A percentile compares a stretch with the other conserved stretches of the same genome.
phyloP scores from a whole-genome alignment of 2,329 filamentous ascomycete genomes.

The Epichloe hybrida region DNA sequence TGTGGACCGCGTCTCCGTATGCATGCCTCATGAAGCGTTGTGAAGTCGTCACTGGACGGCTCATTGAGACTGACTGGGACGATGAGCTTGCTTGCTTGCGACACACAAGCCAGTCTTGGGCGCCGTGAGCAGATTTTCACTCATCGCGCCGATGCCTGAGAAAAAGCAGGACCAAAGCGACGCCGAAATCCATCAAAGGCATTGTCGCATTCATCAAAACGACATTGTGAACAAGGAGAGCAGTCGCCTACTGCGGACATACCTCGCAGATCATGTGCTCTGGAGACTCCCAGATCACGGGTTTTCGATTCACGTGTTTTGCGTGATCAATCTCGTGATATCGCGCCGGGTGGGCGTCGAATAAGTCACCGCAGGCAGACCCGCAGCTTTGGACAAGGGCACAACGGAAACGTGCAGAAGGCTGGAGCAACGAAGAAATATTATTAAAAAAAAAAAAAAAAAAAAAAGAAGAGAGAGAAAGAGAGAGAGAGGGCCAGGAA shows the following conservation, averaged over 20 bases:
- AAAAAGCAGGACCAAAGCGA: neutral
- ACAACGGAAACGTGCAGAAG: slow-evolving; percentile 1
- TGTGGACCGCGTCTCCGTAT: neutral
- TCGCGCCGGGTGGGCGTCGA: slow-evolving; percentile 20
- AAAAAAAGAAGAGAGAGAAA: slow-evolving; percentile 3
- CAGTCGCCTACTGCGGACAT: slow-evolving; percentile 20
- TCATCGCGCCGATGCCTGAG: neutral
- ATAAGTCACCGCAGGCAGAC: slow-evolving; percentile 16
- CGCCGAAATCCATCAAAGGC: slow-evolving; percentile 1
- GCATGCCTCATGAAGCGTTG: neutral
- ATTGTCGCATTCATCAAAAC: slow-evolving; percentile 5
- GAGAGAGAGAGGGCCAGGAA: neutral
- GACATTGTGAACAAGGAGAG: slow-evolving; percentile 8
- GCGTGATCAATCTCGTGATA: slow-evolving; percentile 35
- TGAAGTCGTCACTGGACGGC: slow-evolving; percentile 4
- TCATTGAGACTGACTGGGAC: neutral
- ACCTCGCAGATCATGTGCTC: slow-evolving; percentile 33
- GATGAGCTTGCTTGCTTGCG: neutral
- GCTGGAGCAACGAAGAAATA: neutral
- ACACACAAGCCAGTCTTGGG: neutral
- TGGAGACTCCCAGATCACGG: slow-evolving; percentile 28
- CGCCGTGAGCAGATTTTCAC: neutral
- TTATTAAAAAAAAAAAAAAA: neutral
- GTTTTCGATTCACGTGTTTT: slow-evolving; percentile 32
- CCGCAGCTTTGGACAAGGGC: slow-evolving; percentile 5